Base-by-base conservation (phyloP, 306 rosid species). In the Phaseolus lunatus region DNA sequence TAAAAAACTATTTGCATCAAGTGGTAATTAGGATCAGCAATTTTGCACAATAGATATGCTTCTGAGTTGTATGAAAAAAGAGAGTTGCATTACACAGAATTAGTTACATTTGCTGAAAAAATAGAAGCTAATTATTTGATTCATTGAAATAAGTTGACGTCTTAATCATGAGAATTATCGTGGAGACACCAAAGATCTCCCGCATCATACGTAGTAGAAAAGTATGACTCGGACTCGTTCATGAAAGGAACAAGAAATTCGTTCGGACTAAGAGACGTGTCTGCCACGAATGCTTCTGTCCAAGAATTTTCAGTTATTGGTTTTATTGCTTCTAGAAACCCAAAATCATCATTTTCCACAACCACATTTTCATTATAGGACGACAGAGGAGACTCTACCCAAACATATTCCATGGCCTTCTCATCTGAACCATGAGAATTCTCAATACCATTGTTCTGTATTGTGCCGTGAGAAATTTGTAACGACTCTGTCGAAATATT, bases 151-250 rank as follows among this genome's bases (percentile, higher is more conserved):
- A 63, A 20, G 65, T 20, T 9, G 2, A 7, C 22, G 5, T 18
- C 1, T 8, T 7, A 62, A 31, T 62, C 43, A 16, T 41, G 7
- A 11, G 9, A 53, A 53, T 19, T 1, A 47, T 2, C 16, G 6
- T 2, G 45, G 11, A 7, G 37, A 48, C 24, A 7, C 84, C 84
- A 81, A 7, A 74, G 48, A 10, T 58, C 77, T 5, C 58, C 77
- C 3, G 4, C 7, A 5, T 67, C 65, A 6, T 24, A 58, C 13
- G n/a, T 4, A 0, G 76, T 41, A 67, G 16, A n/a, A 47, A 67
- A 15, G 50, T 33, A 11, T 2, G 23, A 47, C 14, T 66, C 70
- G 33, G 56, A 27, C 5, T 64, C 52, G 24, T 18, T n/a, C 3
- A 18, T 23, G 5, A 22, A 43, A 5, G 79, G 43, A 3, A 47